Percentiles rank a stretch among this genome's conserved stretches.
These are phyloP conservation scores for Stemphylium lycopersici DNA, from an alignment of 2,329 filamentous ascomycete species.

Conservation along the genomic window DNA sequence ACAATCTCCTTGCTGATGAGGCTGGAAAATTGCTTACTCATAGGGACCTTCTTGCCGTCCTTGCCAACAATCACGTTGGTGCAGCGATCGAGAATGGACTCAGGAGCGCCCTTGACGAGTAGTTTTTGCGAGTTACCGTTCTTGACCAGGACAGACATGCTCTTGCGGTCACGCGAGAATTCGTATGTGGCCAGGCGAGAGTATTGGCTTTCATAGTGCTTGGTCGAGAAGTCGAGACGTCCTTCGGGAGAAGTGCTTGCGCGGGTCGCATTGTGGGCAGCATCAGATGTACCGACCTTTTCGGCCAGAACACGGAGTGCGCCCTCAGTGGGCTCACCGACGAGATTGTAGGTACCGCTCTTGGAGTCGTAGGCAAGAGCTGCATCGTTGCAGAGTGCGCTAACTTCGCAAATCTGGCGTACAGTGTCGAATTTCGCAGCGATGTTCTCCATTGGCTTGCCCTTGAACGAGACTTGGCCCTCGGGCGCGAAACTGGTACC, in stretches of 20 bases:
- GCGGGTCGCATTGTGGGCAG: conserved; percentile 61
- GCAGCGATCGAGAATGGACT: conserved; percentile 92
- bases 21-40: conserved; percentile 71
- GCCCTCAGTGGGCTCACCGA: conserved; percentile 95
- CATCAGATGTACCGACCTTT: conserved; percentile 86
- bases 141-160: conserved; percentile 94
- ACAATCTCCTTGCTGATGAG: conserved; percentile 80
- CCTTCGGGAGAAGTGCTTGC: conserved; percentile 59
- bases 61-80: conserved; percentile 78
- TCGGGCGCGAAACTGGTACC: conserved; percentile 90
- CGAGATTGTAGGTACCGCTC: conserved; percentile 74
- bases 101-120: conserved; percentile 94
- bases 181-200: conserved; percentile 87
- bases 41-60: conserved; percentile 75
- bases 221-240: conserved; percentile 80
- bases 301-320: conserved; percentile 89
- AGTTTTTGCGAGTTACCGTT: conserved; percentile 75
- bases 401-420: conserved; percentile 73
- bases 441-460: conserved; percentile 71
- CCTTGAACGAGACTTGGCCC: conserved; percentile 73
- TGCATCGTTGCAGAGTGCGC: conserved; percentile 86
- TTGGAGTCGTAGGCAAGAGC: conserved; percentile 81
- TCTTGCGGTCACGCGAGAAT: conserved; percentile 97
- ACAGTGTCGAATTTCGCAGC: conserved; percentile 76
- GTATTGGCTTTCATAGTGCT: conserved; percentile 78